These are phyloP conservation scores for Pythium utonaiense DNA, from an alignment of 352 stramenopile genomes.

Conservation along the genomic window DNA sequence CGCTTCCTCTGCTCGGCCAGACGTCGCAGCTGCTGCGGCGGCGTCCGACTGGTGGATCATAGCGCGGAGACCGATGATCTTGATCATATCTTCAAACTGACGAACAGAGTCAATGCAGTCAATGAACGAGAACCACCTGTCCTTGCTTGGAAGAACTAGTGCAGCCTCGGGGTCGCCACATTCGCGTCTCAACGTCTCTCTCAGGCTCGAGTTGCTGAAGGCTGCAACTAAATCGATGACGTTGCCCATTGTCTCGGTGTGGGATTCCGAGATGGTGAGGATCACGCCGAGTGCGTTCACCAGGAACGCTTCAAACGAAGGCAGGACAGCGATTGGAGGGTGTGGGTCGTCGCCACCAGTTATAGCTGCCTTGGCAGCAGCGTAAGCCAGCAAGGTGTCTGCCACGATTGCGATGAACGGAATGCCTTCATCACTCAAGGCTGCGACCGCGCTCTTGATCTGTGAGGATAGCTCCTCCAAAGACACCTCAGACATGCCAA, in stretches of 20 bases:
- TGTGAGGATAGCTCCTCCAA: slow-evolving; percentile 45
- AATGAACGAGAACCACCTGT: slow-evolving; percentile 76
- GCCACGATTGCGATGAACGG: slow-evolving; percentile 74
- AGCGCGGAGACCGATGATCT: slow-evolving; percentile 53
- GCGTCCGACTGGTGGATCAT: slow-evolving; percentile 20
- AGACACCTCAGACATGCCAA: slow-evolving; percentile 39
- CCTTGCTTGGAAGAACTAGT: slow-evolving; percentile 39
- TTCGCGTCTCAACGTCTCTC: slow-evolving; percentile 56
- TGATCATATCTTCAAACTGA: slow-evolving; percentile 83
- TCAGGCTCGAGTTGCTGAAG: slow-evolving; percentile 56
- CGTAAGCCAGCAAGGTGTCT: slow-evolving; percentile 32
- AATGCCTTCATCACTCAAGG: slow-evolving; percentile 43
- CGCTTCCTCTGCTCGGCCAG: neutral
- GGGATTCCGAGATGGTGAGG: slow-evolving; percentile 46
- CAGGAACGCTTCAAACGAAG: slow-evolving; percentile 29
- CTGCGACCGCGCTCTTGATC: slow-evolving; percentile 41
- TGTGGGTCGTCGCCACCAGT: slow-evolving; percentile 16
- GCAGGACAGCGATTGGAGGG: slow-evolving; percentile 17
- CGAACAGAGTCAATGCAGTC: slow-evolving; percentile 75
- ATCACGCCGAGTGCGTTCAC: slow-evolving; percentile 43
- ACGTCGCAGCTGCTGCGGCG: neutral
- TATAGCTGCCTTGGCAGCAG: slow-evolving; percentile 22
- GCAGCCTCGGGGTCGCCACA: slow-evolving; percentile 59
- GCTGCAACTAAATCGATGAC: slow-evolving; percentile 62
- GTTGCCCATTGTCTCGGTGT: slow-evolving; percentile 56